Percentiles rank a stretch among this genome's conserved stretches.
Conservation (phyloP, 1,284 basidiomycete species). For the Papiliotrema laurentii region DNA sequence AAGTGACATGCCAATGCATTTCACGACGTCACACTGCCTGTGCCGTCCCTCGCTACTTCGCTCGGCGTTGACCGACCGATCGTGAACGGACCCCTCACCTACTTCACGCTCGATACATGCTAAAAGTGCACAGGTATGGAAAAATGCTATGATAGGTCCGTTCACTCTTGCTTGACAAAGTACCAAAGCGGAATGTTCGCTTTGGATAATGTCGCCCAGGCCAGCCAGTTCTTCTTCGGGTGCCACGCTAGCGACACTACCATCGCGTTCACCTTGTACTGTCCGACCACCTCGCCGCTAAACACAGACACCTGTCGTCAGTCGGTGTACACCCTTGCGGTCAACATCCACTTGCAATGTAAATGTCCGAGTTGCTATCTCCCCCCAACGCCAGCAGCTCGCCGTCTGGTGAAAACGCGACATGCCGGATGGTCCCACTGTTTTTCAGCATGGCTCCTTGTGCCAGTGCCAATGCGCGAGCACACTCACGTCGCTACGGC, state of each 20-base stretch:
- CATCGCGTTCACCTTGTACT: conserved; percentile 21
- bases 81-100: too few species aligned
- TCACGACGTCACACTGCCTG: too few species aligned
- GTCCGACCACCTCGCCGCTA: conserved; percentile 22
- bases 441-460: conserved; percentile 5
- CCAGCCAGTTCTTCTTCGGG: conserved; percentile 31
- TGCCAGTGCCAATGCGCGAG: too few species aligned
- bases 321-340: neutral
- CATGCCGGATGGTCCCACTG: conserved; percentile 33
- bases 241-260: conserved; percentile 36
- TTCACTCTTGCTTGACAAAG: conserved; percentile 27
- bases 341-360: conserved; percentile 19
- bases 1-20: too few species aligned
- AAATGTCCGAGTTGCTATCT: conserved; percentile 30
- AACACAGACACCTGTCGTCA: conserved; percentile 27
- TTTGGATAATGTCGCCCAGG: conserved; percentile 29
- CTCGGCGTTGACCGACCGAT: too few species aligned
- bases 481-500: conserved; percentile 35
- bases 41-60: too few species aligned
- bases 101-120: too few species aligned
- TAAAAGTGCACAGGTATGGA: too few species aligned
- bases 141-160: too few species aligned
- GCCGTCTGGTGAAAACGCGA: conserved; percentile 37
- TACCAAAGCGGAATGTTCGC: conserved; percentile 26
- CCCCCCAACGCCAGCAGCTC: conserved; percentile 40